Evolutionary conservation across 805 yeast genomes (phyloP), one percentile per base, ranked within the genome.

Genomic region (Cyberlindnera misumaiensis): DNA sequence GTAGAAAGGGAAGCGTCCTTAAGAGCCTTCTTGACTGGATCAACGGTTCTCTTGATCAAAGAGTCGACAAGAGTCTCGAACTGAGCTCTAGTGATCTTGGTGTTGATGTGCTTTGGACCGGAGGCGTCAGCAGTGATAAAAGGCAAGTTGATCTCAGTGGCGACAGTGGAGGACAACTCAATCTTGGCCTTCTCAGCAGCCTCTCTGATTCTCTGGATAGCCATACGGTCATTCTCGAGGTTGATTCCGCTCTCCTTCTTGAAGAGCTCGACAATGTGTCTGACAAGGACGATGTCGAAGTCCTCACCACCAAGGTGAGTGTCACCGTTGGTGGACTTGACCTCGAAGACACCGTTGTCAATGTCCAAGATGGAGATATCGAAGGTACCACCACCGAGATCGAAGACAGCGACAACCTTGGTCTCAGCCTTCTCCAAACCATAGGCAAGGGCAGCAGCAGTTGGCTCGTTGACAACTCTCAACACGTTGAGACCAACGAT

Each of bases 271-370:
- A 82, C 59, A 38, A 83, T 77, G 61, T 77, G 63, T 30, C 69
- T 59, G 48, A 75, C 65, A 15, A 83, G 63, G 37, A 82, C 66
- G 49, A 76, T 78, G 63, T 83, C 94, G 58, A 83, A 81, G 63
- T 83, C 94, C 60, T 83, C 89, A 45, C 93, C 93, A 50, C 94
- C 94, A 49, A 83, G 67, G 63, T 82, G 90, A 14, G 90, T 82
- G 59, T 83, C 82, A 50, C 94, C 94, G 56, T 83, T 82, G 26
- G 94, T 83, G 34, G 90, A 81, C 50, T 83, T 68, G 15, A 83
- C 93, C 60, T 83, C 89, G 56, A 83, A 83, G 11, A 83, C 85
- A 45, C 88, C 86, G 49, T 77, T 83, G 52, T 81, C 90, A 42
- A 83, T 82, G 49, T 83, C 86, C 47, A 83, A 64, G 41, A 83